phyloP scores from a whole-genome alignment of 257 asterid genomes.

The Hygrophila difformis region DNA sequence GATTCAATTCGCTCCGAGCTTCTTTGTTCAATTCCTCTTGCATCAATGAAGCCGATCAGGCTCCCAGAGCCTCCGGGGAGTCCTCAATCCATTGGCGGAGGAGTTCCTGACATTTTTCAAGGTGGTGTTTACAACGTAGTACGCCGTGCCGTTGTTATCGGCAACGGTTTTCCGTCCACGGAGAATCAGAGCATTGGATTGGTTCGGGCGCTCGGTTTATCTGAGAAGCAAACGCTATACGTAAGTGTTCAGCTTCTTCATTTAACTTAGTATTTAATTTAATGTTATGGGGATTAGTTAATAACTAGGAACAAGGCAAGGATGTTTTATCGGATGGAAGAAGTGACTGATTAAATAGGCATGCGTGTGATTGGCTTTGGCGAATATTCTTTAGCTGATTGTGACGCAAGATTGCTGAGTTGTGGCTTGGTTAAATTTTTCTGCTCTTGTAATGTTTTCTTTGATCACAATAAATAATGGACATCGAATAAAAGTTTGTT shows the following conservation, averaged over 20 bases:
- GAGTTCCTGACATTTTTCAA: conserved; percentile 79
- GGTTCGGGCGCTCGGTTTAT: conserved; percentile 85
- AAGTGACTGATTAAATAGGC: no score
- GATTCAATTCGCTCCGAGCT: conserved; percentile 7
- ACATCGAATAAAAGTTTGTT: no score
- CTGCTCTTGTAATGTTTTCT: no score
- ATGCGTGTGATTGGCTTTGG: conserved; percentile 7
- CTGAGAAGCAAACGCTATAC: conserved; percentile 58
- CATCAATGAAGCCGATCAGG: conserved; percentile 80
- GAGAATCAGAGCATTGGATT: conserved; percentile 92
- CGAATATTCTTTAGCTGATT: neutral
- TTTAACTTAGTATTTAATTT: neutral
- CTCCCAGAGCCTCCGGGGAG: conserved; percentile 92
- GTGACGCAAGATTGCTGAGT: no score
- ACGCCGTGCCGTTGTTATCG: conserved; percentile 84
- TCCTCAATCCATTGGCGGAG: conserved; percentile 54
- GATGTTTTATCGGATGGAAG: no score
- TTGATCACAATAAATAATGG: no score
- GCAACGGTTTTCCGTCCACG: conserved; percentile 85
- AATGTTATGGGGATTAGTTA: conserved; percentile 8
- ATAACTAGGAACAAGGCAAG: neutral
- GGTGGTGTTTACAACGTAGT: conserved; percentile 68
- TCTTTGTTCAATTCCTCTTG: neutral
- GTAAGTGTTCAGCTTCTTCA: conserved; percentile 25
- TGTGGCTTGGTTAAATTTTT: no score